Evolutionary conservation across 31 red algal genomes (phyloP).

Genomic region (Odonthalia washingtoniensis): DNA sequence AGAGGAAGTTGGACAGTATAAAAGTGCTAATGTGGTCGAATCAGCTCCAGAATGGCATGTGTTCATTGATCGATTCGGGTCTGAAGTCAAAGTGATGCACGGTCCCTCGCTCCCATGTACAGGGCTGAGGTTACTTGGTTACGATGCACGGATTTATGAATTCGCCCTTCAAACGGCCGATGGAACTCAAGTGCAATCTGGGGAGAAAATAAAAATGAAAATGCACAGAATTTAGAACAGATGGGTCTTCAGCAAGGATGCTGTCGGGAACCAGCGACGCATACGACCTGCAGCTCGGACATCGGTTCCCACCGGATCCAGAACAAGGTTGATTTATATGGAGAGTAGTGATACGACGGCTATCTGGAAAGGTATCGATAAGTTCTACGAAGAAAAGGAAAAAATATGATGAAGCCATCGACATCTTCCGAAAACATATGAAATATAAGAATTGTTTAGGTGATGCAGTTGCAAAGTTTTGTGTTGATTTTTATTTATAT

Average conservation of each 20-base stretch:
- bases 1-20: conserved; percentile 95
- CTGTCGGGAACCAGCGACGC: conserved; percentile 65
- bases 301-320: conserved; percentile 83
- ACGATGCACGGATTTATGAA: conserved; percentile 78
- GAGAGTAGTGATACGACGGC: no score
- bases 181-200: conserved; percentile 65
- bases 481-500: no score
- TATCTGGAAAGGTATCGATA: no score
- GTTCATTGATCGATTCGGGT: conserved; percentile 79
- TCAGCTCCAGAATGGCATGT: conserved; percentile 70
- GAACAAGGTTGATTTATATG: no score
- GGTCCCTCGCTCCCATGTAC: conserved; percentile 56
- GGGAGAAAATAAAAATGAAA: conserved; percentile 81
- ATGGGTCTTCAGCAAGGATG: conserved; percentile 70
- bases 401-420: no score
- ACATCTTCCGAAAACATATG: no score
- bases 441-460: no score
- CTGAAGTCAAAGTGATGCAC: conserved; percentile 81
- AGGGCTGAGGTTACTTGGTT: conserved; percentile 80
- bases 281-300: conserved; percentile 53
- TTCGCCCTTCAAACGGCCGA: conserved; percentile 90
- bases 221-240: conserved; percentile 78
- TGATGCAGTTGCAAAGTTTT: no score
- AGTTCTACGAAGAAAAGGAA: no score
- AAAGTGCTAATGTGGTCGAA: conserved; percentile 60